Evolutionary conservation across 257 asterid genomes (phyloP), one percentile per base, ranked within the genome.

Genomic region (Voacanga thouarsii): DNA sequence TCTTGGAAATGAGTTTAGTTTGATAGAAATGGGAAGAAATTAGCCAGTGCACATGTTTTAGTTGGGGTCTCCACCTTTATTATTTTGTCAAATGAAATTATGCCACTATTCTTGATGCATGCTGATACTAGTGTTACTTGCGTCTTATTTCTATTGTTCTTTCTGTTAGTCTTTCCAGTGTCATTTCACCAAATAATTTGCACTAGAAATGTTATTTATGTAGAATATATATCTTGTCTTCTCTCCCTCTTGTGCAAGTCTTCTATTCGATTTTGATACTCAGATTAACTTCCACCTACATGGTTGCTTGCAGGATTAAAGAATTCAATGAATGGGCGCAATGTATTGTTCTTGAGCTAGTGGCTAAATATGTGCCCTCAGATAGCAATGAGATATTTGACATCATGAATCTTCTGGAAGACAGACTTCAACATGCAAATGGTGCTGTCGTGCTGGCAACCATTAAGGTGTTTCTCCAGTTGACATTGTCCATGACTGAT

Each of bases 291-390:
- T 75, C 19, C 37, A 33, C 45, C 19, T 41, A 39, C 21, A 28
- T 60, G 56, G 77, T 77, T 70, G 45, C 75, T 60, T 86, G 83
- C 97, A 96, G 99, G 89, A 89, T 92, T 80, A 96, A 87, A 85
- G 97, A 93, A 77, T 96, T 93, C 89, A 91, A 85, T 79, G 99
- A 96, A 90, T 96, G 99, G 99, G 97, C 97, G n/a, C 99, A 96
- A 71, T 96, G 98, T 84, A 87, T 76, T 80, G 93, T 93, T 82
- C 86, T 96, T 83, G 97, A 96, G 86, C 78, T 93, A 89, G 96
- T 92, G 75, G 83, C 97, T 79, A 96, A 96, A 79, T 96, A 93
- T 84, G 95, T 92, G 71, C 98, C 98, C 44, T 59, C 92, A 43
- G 99, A 96, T 74, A 91, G 87, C 87, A 94, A 86, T 78, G 99